These are phyloP conservation scores for Hanseniaspora lachancei DNA, from an alignment of 805 yeast species.

Conservation along the genomic window DNA sequence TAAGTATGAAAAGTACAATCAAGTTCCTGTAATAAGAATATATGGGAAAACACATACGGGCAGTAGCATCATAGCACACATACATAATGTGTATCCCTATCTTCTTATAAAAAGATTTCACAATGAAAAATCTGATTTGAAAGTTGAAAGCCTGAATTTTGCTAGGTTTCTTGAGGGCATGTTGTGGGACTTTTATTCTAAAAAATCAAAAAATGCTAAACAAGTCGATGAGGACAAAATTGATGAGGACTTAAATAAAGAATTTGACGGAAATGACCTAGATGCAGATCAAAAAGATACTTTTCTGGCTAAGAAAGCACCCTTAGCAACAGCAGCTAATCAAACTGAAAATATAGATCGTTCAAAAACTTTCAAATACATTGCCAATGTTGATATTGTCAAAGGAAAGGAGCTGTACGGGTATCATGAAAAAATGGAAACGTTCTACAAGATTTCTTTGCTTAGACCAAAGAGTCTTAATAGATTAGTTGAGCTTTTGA, in stretches of 20 bases:
- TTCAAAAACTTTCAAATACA: constrained; percentile 28
- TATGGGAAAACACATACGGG: constrained; percentile 61
- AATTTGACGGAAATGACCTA: not conserved
- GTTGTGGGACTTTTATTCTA: constrained; percentile 30
- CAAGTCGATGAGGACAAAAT: constrained; percentile 9
- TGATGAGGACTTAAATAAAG: constrained; percentile 1
- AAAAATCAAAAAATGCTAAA: constrained; percentile 14
- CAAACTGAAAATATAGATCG: not conserved
- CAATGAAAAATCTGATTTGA: constrained; percentile 14
- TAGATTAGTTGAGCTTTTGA: constrained; percentile 40
- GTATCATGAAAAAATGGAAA: constrained; percentile 49
- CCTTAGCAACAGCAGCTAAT: not conserved
- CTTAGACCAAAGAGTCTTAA: constrained; percentile 47
- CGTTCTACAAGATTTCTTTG: constrained; percentile 55
- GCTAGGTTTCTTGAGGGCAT: constrained; percentile 34
- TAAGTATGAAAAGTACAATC: constrained; percentile 22
- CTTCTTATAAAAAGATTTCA: constrained; percentile 46
- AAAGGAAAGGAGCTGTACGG: constrained; percentile 79
- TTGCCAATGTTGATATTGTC: constrained; percentile 52
- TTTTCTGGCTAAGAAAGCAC: constrained; percentile 1
- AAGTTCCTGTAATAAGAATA: constrained; percentile 64
- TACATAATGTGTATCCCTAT: constrained; percentile 80
- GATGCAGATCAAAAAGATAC: not conserved
- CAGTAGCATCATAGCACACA: constrained; percentile 48
- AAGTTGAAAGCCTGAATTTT: constrained; percentile 30